Conservation (phyloP, 2,329 filamentous ascomycete species). For the Colletotrichum phormii region DNA sequence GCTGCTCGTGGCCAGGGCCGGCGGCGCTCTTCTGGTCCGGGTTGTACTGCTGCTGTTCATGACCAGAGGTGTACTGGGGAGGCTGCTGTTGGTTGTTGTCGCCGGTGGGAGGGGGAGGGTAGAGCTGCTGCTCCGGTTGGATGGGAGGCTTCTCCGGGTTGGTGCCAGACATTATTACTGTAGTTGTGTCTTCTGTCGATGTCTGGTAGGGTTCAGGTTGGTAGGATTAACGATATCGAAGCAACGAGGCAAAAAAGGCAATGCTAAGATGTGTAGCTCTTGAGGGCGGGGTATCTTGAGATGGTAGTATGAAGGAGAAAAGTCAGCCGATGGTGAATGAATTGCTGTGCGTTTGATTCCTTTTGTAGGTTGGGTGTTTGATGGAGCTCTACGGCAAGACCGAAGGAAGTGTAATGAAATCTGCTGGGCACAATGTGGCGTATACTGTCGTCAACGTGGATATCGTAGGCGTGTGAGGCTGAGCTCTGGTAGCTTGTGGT, state of each 20-base stretch:
- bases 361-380: constrained; percentile 25
- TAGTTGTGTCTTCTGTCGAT: not conserved
- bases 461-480: constrained; percentile 15
- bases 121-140: constrained; percentile 31
- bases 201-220: not conserved
- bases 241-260: not conserved
- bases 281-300: not conserved
- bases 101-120: constrained; percentile 30
- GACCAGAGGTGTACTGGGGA: constrained; percentile 7
- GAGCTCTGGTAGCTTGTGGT: constrained; percentile 3
- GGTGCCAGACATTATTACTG: constrained; percentile 21
- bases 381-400: constrained; percentile 9
- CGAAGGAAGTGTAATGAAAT: constrained; percentile 13
- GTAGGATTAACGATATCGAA: not conserved
- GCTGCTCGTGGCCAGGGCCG: not conserved
- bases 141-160: constrained; percentile 37
- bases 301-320: not conserved
- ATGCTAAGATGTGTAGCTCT: not conserved
- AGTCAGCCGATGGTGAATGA: not conserved
- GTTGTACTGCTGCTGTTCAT: constrained; percentile 24
- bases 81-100: constrained; percentile 10
- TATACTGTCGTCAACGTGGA: constrained; percentile 27
- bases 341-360: not conserved
- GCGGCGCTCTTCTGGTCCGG: constrained; percentile 20
- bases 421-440: constrained; percentile 14